These are phyloP conservation scores for Spizellomyces sp. DNA, from an alignment of 192 early-diverging fungal genomes.

Conservation along the genomic window DNA sequence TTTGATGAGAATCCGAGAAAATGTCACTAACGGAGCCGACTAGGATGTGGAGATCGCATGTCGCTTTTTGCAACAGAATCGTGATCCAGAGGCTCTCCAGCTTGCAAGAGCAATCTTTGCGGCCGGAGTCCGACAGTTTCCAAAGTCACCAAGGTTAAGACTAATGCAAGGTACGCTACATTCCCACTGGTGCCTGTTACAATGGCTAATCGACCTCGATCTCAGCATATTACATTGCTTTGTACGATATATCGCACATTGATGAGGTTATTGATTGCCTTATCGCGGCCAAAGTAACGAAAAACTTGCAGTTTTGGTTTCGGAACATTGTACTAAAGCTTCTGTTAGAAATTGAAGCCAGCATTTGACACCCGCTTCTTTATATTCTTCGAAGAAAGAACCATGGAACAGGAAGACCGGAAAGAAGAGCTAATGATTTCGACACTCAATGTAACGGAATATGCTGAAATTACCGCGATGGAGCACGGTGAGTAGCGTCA, in stretches of 20 bases:
- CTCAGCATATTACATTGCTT: conserved; percentile 24
- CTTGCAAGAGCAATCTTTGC: conserved; percentile 21
- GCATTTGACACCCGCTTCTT: conserved; percentile 23
- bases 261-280: conserved; percentile 15
- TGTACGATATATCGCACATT: conserved; percentile 7
- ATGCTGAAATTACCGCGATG: conserved; percentile 20
- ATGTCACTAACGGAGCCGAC: neutral
- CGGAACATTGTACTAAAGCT: neutral
- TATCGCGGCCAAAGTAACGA: conserved; percentile 14
- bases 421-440: conserved; percentile 27
- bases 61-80: conserved; percentile 27
- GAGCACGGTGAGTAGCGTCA: conserved; percentile 9
- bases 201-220: neutral
- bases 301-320: neutral
- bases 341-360: conserved; percentile 19
- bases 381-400: conserved; percentile 28
- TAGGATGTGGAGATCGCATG: conserved; percentile 30
- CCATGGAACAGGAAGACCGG: conserved; percentile 23
- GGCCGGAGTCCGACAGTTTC: conserved; percentile 26
- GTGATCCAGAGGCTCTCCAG: conserved; percentile 4
- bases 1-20: too few species aligned
- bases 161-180: conserved; percentile 15
- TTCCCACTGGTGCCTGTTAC: neutral
- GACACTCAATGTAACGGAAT: conserved; percentile 22
- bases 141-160: conserved; percentile 3